A percentile compares a stretch with the other conserved stretches of the same genome.
These are phyloP conservation scores for Huntiella moniliformis DNA, from an alignment of 2,329 filamentous ascomycete genomes.

Conservation along the genomic window DNA sequence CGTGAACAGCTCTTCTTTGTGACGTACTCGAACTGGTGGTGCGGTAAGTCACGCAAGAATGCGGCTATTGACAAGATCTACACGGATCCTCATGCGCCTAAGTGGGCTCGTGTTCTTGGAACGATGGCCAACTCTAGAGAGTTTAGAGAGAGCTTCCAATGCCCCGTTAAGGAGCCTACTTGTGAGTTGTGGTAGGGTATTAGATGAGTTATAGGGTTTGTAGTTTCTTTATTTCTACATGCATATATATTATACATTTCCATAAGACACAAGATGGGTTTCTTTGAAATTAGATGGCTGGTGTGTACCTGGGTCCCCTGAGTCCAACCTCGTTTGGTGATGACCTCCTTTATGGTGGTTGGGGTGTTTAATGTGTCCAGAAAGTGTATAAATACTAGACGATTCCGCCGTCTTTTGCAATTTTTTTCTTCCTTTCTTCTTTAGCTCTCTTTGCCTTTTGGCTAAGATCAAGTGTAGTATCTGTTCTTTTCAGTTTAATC, in stretches of 20 bases:
- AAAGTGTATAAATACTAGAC: slow-evolving; percentile 39
- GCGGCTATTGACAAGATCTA: slow-evolving; percentile 37
- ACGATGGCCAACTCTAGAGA: slow-evolving; percentile 48
- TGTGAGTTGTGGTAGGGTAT: slow-evolving; percentile 69
- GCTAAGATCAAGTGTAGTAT: slow-evolving; percentile 93
- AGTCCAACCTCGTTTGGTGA: too few species aligned
- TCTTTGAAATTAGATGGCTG: background rate
- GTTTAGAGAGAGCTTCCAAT: slow-evolving; percentile 50
- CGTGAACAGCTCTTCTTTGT: slow-evolving; percentile 55
- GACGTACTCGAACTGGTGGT: slow-evolving; percentile 46
- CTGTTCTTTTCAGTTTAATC: slow-evolving; percentile 97
- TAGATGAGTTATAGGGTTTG: slow-evolving; percentile 73
- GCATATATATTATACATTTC: background rate
- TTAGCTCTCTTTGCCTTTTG: slow-evolving; percentile 25
- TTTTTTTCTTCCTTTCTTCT: slow-evolving; percentile 37
- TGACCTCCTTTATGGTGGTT: too few species aligned
- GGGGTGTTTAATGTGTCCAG: too few species aligned
- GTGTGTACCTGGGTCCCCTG: too few species aligned
- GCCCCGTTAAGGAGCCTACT: slow-evolving; percentile 42
- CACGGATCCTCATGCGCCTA: slow-evolving; percentile 46
- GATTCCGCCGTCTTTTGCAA: slow-evolving; percentile 62
- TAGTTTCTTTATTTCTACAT: background rate
- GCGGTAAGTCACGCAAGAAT: slow-evolving; percentile 42
- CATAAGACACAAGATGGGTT: background rate
- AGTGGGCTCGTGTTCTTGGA: slow-evolving; percentile 39